Conservation (phyloP, 2,329 filamentous ascomycete genomes). For the Iodosphaeria phyllophila region DNA sequence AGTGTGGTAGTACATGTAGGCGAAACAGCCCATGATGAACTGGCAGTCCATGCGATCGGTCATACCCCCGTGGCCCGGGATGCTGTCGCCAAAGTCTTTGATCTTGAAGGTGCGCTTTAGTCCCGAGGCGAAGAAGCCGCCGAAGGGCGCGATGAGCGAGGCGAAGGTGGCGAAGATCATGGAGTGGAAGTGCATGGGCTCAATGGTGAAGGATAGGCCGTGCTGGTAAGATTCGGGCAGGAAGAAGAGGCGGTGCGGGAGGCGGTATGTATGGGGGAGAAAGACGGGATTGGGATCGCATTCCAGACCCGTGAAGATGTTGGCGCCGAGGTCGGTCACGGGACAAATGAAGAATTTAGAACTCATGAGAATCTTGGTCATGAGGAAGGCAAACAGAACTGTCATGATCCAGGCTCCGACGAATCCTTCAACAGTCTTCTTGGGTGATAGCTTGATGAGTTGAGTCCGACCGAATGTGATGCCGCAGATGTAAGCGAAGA, state of each 20-base stretch:
- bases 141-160: constrained; percentile 90
- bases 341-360: constrained; percentile 98
- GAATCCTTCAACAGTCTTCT: constrained; percentile 98
- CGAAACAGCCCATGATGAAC: constrained; percentile 99
- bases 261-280: constrained; percentile 31
- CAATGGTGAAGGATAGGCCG: constrained; percentile 45
- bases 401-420: constrained; percentile 94
- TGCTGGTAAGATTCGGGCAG: constrained; percentile 19
- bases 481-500: constrained; percentile 93
- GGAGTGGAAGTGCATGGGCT: constrained; percentile 87
- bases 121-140: constrained; percentile 94
- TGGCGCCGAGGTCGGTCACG: constrained; percentile 88
- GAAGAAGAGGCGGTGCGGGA: constrained; percentile 40
- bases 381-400: constrained; percentile 60
- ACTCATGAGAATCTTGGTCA: constrained; percentile 70
- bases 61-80: constrained; percentile 93
- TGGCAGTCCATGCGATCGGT: constrained; percentile 99
- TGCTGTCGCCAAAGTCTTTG: constrained; percentile 98
- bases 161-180: constrained; percentile 83
- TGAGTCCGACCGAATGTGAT: constrained; percentile 94
- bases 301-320: constrained; percentile 74
- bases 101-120: constrained; percentile 98
- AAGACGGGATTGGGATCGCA: constrained; percentile 90
- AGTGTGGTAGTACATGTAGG: constrained; percentile 96
- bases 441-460: constrained; percentile 92